Conservation (phyloP, 2,329 filamentous ascomycete species). For the Phialemoniopsis sp. region DNA sequence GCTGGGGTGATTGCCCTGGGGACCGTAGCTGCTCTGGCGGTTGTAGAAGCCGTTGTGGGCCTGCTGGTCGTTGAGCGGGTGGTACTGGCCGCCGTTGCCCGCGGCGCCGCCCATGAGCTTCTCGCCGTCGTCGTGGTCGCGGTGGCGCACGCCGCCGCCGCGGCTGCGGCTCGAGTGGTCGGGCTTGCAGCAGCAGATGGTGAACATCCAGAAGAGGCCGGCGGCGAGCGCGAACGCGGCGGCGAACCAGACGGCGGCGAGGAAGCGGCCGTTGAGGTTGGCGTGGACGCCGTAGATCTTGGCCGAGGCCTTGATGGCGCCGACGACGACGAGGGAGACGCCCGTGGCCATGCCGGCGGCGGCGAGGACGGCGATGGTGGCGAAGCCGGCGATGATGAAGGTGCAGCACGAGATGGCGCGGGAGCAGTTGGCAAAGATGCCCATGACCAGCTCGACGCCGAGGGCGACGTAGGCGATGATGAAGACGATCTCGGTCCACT, state of each 20-base stretch:
- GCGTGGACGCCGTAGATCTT: slow-evolving; percentile 69
- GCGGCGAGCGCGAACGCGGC: slow-evolving; percentile 72
- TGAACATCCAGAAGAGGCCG: slow-evolving; percentile 86
- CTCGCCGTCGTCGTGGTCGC: slow-evolving; percentile 35
- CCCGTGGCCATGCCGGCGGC: slow-evolving; percentile 72
- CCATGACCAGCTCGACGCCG: slow-evolving; percentile 67
- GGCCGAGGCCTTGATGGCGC: slow-evolving; percentile 61
- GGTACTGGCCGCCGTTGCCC: slow-evolving; percentile 29
- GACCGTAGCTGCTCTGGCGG: slow-evolving; percentile 23
- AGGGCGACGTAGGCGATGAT: slow-evolving; percentile 69
- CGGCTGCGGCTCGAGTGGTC: slow-evolving; percentile 36
- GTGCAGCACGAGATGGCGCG: slow-evolving; percentile 78
- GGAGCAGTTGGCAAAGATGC: slow-evolving; percentile 79
- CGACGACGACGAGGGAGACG: slow-evolving; percentile 66
- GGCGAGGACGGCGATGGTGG: slow-evolving; percentile 49
- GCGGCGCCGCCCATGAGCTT: slow-evolving; percentile 40
- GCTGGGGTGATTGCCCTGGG: slow-evolving; percentile 28
- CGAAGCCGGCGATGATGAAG: slow-evolving; percentile 67
- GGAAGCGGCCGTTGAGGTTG: slow-evolving; percentile 63
- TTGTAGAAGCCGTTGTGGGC: slow-evolving; percentile 31
- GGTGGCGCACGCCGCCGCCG: slow-evolving; percentile 17
- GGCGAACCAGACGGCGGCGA: slow-evolving; percentile 73
- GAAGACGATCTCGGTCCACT: slow-evolving; percentile 82
- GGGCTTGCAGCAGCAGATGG: slow-evolving; percentile 81
- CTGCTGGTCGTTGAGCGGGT: slow-evolving; percentile 37